These are phyloP conservation scores for Phytophthora constricta DNA, from an alignment of 352 stramenopile genomes.

Conservation along the genomic window DNA sequence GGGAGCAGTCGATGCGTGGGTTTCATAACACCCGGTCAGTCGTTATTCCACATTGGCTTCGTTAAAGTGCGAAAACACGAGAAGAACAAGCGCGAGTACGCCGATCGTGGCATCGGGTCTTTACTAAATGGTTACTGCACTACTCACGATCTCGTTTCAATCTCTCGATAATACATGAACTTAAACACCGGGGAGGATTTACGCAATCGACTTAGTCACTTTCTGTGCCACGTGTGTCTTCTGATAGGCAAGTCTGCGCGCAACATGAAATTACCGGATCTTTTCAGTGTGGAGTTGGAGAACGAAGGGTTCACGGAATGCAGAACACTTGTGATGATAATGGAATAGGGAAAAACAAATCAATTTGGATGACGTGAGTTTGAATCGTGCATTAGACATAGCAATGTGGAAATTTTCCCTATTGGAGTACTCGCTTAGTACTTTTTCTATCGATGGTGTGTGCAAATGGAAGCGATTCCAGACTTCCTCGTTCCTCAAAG, in stretches of 20 bases:
- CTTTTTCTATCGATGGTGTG: neutral
- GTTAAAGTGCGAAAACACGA: no score
- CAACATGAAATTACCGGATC: neutral
- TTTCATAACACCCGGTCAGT: no score
- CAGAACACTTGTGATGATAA: conserved; percentile 11
- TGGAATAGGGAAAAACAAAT: conserved; percentile 5
- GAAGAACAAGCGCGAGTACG: neutral
- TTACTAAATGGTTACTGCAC: conserved; percentile 6
- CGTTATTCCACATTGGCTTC: no score
- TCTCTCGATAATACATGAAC: conserved; percentile 8
- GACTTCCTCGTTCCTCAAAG: neutral
- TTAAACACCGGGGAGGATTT: neutral
- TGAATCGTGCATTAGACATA: conserved; percentile 16
- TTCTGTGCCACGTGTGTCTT: conserved; percentile 1
- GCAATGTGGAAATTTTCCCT: neutral
- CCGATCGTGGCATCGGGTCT: neutral
- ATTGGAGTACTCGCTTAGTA: neutral
- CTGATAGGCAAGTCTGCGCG: conserved; percentile 2
- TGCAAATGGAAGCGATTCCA: neutral
- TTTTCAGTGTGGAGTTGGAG: conserved; percentile 6
- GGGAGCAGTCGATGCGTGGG: no score
- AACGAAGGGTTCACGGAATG: conserved; percentile 7
- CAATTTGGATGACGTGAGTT: conserved; percentile 14
- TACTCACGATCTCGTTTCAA: neutral
- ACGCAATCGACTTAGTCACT: conserved; percentile 2